phyloP scores from a whole-genome alignment of 2,329 filamentous ascomycete species.

The Ramichloridium luteum region DNA sequence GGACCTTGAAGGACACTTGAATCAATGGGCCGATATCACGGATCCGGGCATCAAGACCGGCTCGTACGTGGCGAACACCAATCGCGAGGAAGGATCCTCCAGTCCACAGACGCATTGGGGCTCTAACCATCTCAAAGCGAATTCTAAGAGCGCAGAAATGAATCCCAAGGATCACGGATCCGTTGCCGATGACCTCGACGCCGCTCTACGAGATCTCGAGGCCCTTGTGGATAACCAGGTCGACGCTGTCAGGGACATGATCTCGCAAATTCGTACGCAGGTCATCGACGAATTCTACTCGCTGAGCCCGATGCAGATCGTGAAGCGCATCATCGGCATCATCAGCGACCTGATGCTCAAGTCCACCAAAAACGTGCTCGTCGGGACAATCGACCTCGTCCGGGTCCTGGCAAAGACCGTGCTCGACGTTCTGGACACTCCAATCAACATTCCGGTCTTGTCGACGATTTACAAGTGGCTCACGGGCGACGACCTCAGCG shows the following conservation, averaged over 20 bases:
- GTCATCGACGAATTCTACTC: not conserved
- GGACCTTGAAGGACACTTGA: no score
- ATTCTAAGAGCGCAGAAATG: not conserved
- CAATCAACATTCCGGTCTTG: no score
- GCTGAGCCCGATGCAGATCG: not conserved
- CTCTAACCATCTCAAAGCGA: not conserved
- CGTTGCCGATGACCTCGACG: not conserved
- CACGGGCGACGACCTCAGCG: no score
- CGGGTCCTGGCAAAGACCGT: no score
- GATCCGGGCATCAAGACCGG: no score
- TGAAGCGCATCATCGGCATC: slow-evolving; percentile 1
- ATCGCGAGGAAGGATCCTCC: no score
- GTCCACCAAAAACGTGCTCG: slow-evolving; percentile 1
- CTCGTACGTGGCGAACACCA: no score
- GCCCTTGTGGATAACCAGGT: not conserved
- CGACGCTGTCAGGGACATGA: not conserved
- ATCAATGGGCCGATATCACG: no score
- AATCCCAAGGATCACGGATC: not conserved
- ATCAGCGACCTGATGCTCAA: slow-evolving; percentile 1
- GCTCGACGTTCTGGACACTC: no score
- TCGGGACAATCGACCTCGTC: not conserved
- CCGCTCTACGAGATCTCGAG: not conserved
- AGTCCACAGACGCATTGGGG: slow-evolving; percentile 1
- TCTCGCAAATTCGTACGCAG: slow-evolving; percentile 1
- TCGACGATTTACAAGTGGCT: no score